phyloP scores from a whole-genome alignment of 179 eudicot species.

The Nepenthes alata region DNA sequence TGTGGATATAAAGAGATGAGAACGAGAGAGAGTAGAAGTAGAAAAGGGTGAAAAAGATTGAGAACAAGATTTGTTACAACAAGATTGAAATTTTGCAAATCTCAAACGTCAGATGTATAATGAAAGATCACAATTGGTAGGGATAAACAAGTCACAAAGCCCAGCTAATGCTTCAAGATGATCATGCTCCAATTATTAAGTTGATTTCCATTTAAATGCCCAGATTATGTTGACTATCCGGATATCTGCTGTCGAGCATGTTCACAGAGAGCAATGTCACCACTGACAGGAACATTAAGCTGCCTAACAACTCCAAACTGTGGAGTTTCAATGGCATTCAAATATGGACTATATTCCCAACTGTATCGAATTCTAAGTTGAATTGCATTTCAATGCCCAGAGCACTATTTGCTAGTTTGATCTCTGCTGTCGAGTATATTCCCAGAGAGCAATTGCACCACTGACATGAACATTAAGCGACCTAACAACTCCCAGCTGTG shows the following conservation, averaged over 20 bases:
- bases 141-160: not conserved
- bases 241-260: conserved; percentile 87
- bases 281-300: conserved; percentile 97
- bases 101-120: too few relatives aligned
- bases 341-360: conserved; percentile 79
- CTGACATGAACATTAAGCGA: conserved; percentile 99
- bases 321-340: conserved; percentile 92
- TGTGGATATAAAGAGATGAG: too few relatives aligned
- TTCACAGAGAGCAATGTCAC: conserved; percentile 95
- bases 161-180: not conserved
- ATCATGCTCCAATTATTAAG: not conserved
- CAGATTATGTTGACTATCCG: conserved; percentile 8
- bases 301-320: conserved; percentile 91
- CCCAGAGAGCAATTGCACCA: conserved; percentile 96
- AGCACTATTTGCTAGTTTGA: conserved; percentile 26
- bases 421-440: conserved; percentile 89
- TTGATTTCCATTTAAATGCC: not conserved
- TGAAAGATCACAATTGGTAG: too few relatives aligned
- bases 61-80: too few relatives aligned
- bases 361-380: conserved; percentile 34
- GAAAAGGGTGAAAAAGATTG: too few relatives aligned
- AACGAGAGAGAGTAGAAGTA: too few relatives aligned
- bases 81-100: too few relatives aligned
- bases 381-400: not conserved
- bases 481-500: conserved; percentile 87